Conservation (phyloP, 2,329 filamentous ascomycete species). For the Sarocladium brachiariae region DNA sequence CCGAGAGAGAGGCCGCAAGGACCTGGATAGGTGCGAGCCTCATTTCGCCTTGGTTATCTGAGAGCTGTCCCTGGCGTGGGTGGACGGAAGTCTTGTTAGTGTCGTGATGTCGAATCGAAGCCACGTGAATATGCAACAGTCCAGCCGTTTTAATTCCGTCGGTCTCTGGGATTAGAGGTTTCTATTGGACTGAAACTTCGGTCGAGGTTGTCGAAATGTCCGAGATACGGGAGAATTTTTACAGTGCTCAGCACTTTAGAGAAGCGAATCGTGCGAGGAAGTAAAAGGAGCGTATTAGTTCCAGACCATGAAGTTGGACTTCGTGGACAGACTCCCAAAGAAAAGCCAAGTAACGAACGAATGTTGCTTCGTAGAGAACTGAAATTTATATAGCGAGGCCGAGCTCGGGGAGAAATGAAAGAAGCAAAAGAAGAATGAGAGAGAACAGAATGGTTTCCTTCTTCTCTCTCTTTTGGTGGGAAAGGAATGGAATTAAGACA, state of each 20-base stretch:
- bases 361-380: background rate
- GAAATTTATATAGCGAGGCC: background rate
- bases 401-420: conserved; percentile 1
- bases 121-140: conserved; percentile 7
- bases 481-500: conserved; percentile 9
- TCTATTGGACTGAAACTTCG: background rate
- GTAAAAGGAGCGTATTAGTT: conserved; percentile 6
- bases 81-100: background rate
- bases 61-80: background rate
- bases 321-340: background rate
- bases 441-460: background rate
- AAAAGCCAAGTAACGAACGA: conserved; percentile 9
- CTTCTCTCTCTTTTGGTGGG: background rate
- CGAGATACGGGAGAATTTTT: background rate
- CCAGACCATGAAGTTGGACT: background rate
- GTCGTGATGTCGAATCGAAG: background rate
- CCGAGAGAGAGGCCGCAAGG: conserved; percentile 1
- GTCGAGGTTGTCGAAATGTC: background rate
- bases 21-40: background rate
- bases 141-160: conserved; percentile 5
- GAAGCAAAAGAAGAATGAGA: conserved; percentile 2
- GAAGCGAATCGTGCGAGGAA: background rate
- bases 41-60: background rate
- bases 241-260: conserved; percentile 4
- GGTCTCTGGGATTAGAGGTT: too few relatives aligned